A percentile compares a stretch with the other conserved stretches of the same genome.
These are phyloP conservation scores for Chaetoscypha palmicola DNA, from an alignment of 2,329 filamentous ascomycete genomes.

Conservation along the genomic window DNA sequence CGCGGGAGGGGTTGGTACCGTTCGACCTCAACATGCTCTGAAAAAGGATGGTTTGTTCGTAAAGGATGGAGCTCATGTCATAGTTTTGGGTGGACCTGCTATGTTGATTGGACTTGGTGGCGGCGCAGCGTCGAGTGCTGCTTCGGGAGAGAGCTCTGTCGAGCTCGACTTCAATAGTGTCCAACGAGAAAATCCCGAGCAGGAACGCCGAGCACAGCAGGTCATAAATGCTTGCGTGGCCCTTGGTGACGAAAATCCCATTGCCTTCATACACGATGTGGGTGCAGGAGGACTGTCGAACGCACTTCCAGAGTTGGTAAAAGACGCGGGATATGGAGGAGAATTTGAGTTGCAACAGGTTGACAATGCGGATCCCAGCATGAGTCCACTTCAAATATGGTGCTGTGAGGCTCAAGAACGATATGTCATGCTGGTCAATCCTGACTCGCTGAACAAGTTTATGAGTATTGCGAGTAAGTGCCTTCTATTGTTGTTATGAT, in stretches of 20 bases:
- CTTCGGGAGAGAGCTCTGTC: constrained; percentile 79
- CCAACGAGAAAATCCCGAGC: constrained; percentile 93
- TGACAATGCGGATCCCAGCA: constrained; percentile 80
- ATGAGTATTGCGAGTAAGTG: constrained; percentile 52
- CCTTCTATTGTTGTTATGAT: background rate
- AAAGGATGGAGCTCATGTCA: constrained; percentile 77
- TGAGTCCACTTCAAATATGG: constrained; percentile 97
- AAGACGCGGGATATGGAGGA: constrained; percentile 85
- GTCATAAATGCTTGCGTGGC: constrained; percentile 93
- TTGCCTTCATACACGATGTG: constrained; percentile 96
- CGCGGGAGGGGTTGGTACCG: constrained; percentile 88
- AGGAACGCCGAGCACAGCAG: constrained; percentile 92
- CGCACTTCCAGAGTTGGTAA: constrained; percentile 81
- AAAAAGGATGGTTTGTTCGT: constrained; percentile 78
- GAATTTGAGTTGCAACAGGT: constrained; percentile 92
- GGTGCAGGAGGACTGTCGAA: constrained; percentile 82
- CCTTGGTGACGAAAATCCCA: constrained; percentile 78
- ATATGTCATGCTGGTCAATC: constrained; percentile 85
- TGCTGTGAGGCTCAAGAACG: constrained; percentile 96
- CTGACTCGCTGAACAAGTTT: constrained; percentile 72
- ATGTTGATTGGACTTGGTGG: constrained; percentile 98
- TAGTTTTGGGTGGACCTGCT: constrained; percentile 89
- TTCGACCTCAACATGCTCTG: constrained; percentile 81
- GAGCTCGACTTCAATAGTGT: constrained; percentile 97
- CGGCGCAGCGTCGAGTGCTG: constrained; percentile 86